These are phyloP conservation scores for Sordariomycetes sp. DNA, from an alignment of 2,329 filamentous ascomycete species.

Conservation along the genomic window DNA sequence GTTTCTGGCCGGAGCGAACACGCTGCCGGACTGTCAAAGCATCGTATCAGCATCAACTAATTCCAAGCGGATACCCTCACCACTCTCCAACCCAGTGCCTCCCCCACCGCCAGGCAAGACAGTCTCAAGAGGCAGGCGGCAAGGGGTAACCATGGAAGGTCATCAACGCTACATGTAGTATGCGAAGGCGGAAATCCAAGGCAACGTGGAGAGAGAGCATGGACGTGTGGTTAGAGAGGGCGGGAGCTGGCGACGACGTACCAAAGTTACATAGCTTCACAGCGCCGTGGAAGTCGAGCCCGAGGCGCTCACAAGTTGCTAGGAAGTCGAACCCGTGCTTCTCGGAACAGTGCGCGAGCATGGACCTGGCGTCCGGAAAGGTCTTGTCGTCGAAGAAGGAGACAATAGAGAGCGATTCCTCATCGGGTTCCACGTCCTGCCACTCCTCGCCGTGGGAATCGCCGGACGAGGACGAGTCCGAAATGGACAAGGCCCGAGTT, in stretches of 20 bases:
- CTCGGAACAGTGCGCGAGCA: constrained; percentile 60
- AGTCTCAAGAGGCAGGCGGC: not conserved
- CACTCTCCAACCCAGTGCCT: not conserved
- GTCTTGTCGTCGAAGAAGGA: constrained; percentile 58
- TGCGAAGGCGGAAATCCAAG: not conserved
- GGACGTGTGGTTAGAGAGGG: not conserved
- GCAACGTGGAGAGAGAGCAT: not conserved
- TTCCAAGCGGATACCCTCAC: not conserved
- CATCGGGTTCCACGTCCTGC: constrained; percentile 49
- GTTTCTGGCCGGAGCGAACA: constrained; percentile 28
- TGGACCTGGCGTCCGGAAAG: constrained; percentile 52
- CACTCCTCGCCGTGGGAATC: constrained; percentile 27
- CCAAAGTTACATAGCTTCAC: constrained; percentile 67
- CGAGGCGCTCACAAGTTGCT: constrained; percentile 42
- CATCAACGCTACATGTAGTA: not conserved
- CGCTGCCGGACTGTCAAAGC: constrained; percentile 31
- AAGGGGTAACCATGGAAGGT: not conserved
- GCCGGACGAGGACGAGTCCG: constrained; percentile 7
- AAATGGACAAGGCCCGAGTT: constrained; percentile 2
- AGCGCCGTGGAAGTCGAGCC: constrained; percentile 61
- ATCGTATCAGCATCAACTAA: not conserved
- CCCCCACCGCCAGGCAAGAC: too few relatives aligned
- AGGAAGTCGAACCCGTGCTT: constrained; percentile 58
- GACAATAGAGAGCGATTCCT: constrained; percentile 51
- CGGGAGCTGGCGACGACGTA: constrained; percentile 12